Evolutionary conservation across 768 basidiomycete species (phyloP).

Genomic region (Amanita subjunquillea): DNA sequence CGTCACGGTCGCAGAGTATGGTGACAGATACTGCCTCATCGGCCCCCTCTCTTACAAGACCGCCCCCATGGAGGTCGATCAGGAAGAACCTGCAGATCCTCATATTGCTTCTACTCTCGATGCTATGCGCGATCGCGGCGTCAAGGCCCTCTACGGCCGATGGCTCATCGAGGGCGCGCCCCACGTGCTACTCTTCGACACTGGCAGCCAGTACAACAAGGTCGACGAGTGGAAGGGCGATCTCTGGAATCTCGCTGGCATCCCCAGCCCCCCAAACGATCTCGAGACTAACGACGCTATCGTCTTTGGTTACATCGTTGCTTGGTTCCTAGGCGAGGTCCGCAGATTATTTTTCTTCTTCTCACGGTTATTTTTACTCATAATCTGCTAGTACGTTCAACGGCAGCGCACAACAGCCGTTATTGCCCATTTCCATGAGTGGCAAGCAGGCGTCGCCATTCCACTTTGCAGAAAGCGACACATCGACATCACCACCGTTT

Average conservation of each 20-base stretch:
- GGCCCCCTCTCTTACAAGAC: slow-evolving; percentile 98
- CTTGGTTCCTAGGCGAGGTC: slow-evolving; percentile 99
- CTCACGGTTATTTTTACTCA: slow-evolving; percentile 1
- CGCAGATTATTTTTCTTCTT: slow-evolving; percentile 16
- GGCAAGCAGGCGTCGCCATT: slow-evolving; percentile 97
- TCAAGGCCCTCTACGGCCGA: slow-evolving; percentile 90
- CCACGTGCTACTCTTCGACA: slow-evolving; percentile 92
- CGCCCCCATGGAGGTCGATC: slow-evolving; percentile 98
- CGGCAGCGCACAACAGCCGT: slow-evolving; percentile 79
- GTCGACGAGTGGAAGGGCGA: slow-evolving; percentile 99
- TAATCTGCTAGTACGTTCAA: slow-evolving; percentile 54
- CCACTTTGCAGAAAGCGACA: slow-evolving; percentile 92
- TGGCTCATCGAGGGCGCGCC: slow-evolving; percentile 99
- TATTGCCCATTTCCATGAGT: slow-evolving; percentile 98
- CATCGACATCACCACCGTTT: slow-evolving; percentile 96
- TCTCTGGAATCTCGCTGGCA: slow-evolving; percentile 96
- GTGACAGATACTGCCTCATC: slow-evolving; percentile 90
- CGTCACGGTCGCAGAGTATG: slow-evolving; percentile 93
- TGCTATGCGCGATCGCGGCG: slow-evolving; percentile 81
- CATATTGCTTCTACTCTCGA: slow-evolving; percentile 67
- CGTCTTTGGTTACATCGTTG: slow-evolving; percentile 93
- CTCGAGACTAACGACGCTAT: slow-evolving; percentile 98
- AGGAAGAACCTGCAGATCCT: slow-evolving; percentile 78
- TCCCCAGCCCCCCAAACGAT: slow-evolving; percentile 93
- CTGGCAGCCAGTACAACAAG: slow-evolving; percentile 73